These are phyloP conservation scores for Macrocystidia cucumis DNA, from an alignment of 1,284 basidiomycete genomes.

Conservation along the genomic window DNA sequence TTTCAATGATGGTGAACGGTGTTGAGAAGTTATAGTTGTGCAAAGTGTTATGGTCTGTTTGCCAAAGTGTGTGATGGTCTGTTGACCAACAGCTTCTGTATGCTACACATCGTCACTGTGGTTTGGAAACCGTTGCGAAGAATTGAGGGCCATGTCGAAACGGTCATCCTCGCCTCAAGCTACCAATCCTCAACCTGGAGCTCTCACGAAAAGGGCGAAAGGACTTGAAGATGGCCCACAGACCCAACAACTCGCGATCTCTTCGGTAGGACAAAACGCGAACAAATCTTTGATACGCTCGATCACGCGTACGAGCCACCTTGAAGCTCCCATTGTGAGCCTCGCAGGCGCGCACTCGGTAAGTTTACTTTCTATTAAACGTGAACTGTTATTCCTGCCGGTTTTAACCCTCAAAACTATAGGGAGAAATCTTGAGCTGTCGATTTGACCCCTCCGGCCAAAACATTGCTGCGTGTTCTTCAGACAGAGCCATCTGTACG, in stretches of 20 bases:
- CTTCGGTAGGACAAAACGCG: conserved; percentile 60
- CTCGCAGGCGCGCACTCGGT: conserved; percentile 72
- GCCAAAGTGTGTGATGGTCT: too few species aligned
- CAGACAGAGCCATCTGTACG: conserved; percentile 73
- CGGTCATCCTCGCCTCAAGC: too few species aligned
- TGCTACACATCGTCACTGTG: too few species aligned
- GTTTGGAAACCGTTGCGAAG: too few species aligned
- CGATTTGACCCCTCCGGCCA: conserved; percentile 78
- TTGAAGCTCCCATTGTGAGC: conserved; percentile 78
- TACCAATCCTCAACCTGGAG: too few species aligned
- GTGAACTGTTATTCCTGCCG: neutral
- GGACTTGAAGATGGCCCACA: conserved; percentile 48
- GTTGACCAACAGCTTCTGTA: too few species aligned
- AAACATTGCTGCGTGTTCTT: conserved; percentile 78
- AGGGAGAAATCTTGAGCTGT: conserved; percentile 76
- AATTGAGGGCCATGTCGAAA: too few species aligned
- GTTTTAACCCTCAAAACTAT: neutral
- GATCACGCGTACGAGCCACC: conserved; percentile 70
- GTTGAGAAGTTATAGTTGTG: too few species aligned
- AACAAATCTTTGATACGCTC: conserved; percentile 69
- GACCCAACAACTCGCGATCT: conserved; percentile 74
- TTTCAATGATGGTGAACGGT: too few species aligned
- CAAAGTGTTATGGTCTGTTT: too few species aligned
- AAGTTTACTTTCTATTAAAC: conserved; percentile 12
- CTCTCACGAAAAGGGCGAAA: conserved; percentile 59